Evolutionary conservation across 2,329 filamentous ascomycete genomes (phyloP), one percentile per base, ranked within the genome.

Genomic region (Dothideomycetes sp.): DNA sequence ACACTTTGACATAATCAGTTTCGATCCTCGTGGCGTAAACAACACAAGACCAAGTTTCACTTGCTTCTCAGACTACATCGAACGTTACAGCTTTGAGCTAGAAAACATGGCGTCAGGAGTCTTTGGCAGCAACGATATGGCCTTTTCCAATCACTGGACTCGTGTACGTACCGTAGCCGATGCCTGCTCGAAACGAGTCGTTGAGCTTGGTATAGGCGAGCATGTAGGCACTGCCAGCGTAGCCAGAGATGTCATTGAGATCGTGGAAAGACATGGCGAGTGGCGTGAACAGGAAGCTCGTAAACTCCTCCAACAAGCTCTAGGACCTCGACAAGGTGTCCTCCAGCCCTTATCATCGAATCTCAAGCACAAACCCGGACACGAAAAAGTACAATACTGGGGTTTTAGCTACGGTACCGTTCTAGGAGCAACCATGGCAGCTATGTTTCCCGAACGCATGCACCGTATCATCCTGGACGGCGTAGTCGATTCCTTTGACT

Each of bases 161-260:
- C 59, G 60, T 52, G 49, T 50, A 4, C 54, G 63, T 42, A 61
- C 62, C 2, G 53, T 53, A 18, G 61, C 46, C n/a, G 34, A 46
- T 11, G 42, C 44, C n/a, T 53, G 51, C 29, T 45, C 46, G 8
- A 43, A 47, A 31, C 31, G 45, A 24, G 41, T 23, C 15, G 33
- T 47, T 2, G 30, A 47, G 13, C 16, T 32, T 18, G 45, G 32
- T 18, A 63, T 65, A 44, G 62, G 57, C 43, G 56, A 59, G 37
- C 64, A 64, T 48, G 55, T 67, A 45, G 61, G 60, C 11, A 71
- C 68, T 0, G 63, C 65, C 1, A 61, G 60, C 13, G 64, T 68
- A 3, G 67, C 64, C 3, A 55, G 62, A 33, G 68, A 71, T 43
- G 69, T 71, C 59, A 49, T 71, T 5, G 62, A 64, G 28, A 62